Evolutionary conservation across 345 rosid species (phyloP), one percentile per base, ranked within the genome.

Genomic region (Syzygium oleosum): DNA sequence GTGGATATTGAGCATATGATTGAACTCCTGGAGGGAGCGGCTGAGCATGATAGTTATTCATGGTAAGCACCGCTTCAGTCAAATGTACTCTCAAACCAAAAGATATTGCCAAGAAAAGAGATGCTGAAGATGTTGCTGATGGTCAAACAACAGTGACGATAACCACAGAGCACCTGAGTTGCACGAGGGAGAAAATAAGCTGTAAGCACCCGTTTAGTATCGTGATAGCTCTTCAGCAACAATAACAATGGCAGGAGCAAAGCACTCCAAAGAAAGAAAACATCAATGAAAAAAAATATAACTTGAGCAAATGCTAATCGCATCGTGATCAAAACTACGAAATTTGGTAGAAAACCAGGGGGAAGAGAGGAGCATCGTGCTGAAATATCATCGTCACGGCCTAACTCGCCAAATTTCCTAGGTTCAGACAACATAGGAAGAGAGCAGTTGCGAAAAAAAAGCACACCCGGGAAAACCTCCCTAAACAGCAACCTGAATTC

Each of bases 1-100:
- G 29, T 85, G 89, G 23, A 49, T 85, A 53, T 54, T 87, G 63
- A 78, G 85, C 29, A 41, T 52, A 79, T 13, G 88, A 83, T 83
- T 87, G 79, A 83, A 87, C 88, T 38, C 88, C 88, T 16, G 88
- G 88, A 84, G 88, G 88, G 56, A 59, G 86, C 0, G 84, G 88
- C 85, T 84, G 88, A 84, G 59, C 83, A 46, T 41, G 59, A 51
- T 54, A 59, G 51, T 86, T 86, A 54, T 78, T 31, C 86, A 84
- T 84, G 86, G 41, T 84, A 41, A 73, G 27, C 83, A 73, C 83
- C 8, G 1, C 83, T 38, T 38, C 27, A 5, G 49, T 38, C 83
- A 73, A 73, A 38, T 9, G 80, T 73, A 73, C 14, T 7, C 83
- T 38, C 63, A 58, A 23, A 58, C 13, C 29, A 19, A 38, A 38